Evolutionary conservation across 306 rosid genomes (phyloP).

Genomic region (Malus orientalis): DNA sequence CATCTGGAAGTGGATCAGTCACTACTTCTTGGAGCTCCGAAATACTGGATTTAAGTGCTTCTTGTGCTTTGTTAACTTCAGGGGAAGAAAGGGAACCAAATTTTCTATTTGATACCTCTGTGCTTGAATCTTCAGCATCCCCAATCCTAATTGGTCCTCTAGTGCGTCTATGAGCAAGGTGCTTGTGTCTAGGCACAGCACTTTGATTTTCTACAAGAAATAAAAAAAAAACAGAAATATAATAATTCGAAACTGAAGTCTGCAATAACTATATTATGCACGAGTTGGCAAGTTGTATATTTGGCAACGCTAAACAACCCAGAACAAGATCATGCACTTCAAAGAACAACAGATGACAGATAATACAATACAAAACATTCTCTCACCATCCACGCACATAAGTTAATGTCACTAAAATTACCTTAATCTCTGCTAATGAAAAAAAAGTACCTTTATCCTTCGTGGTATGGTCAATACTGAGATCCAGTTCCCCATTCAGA

Average conservation of each 20-base stretch:
- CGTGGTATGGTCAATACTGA: slow-evolving; percentile 10
- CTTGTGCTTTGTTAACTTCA: slow-evolving; percentile 39
- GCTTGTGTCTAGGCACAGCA: slow-evolving; percentile 29
- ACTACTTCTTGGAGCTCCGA: slow-evolving; percentile 46
- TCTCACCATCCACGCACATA: background rate
- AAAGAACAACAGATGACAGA: background rate
- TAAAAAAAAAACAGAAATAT: background rate
- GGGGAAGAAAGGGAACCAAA: slow-evolving; percentile 20
- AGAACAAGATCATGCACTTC: no score
- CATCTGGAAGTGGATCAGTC: slow-evolving; percentile 73
- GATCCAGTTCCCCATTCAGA: slow-evolving; percentile 10
- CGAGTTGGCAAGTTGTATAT: background rate
- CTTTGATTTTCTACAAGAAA: slow-evolving; percentile 24
- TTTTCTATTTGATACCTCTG: background rate
- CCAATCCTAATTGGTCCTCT: slow-evolving; percentile 48
- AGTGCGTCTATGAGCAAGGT: slow-evolving; percentile 24
- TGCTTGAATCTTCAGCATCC: slow-evolving; percentile 27
- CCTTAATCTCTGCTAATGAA: background rate
- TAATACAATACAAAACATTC: background rate
- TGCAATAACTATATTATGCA: background rate
- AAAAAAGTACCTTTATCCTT: slow-evolving; percentile 25
- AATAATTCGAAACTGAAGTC: background rate
- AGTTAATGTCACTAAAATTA: background rate
- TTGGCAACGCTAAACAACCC: background rate
- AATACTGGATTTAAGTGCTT: slow-evolving; percentile 60